Evolutionary conservation across 2,329 filamentous ascomycete species (phyloP), one percentile per base, ranked within the genome.

Genomic region (Camillea tinctor): DNA sequence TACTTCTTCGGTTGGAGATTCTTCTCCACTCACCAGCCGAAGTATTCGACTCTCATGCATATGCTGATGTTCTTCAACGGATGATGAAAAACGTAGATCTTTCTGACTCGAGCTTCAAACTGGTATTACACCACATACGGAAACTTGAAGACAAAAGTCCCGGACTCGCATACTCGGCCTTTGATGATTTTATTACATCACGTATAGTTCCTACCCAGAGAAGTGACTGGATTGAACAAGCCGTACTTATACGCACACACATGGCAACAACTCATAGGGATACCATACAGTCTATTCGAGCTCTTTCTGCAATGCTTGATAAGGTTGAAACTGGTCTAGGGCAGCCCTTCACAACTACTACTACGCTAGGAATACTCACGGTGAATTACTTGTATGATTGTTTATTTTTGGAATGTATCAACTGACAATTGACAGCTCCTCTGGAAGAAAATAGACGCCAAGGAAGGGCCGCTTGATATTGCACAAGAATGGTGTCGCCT

Each of bases 391-490:
- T 24, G 15, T n/a, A n/a, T n/a, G n/a, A n/a, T 11, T n/a, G n/a
- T 40, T 5, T n/a, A n/a, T 20, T 26, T 50, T 53, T 19, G 20
- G 9, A 51, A 24, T 30, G 8, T 11, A 21, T 17, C 50, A 24
- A 52, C 61, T 66, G 20, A 66, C 20, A 30, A 13, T 21, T 19
- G 20, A 69, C 61, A 94, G 90, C 74, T 97, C 3, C 76, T 97
- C 3, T 97, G 93, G 92, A 95, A 92, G 74, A 84, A 82, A 23
- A 79, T 91, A n/a, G 89, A 93, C 56, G 74, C 79, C 1, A 78
- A 75, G 1, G 79, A 83, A 30, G 77, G 80, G 1, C 75, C 85
- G 17, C 84, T 83, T 57, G 76, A 80, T 2, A 65, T 79, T 15
- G 84, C 89, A 1, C 83, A 89, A 63, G 75, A 78, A 55, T 97